Evolutionary conservation across 306 rosid genomes (phyloP), one percentile per base, ranked within the genome.

Genomic region (Dicorynia guianensis): DNA sequence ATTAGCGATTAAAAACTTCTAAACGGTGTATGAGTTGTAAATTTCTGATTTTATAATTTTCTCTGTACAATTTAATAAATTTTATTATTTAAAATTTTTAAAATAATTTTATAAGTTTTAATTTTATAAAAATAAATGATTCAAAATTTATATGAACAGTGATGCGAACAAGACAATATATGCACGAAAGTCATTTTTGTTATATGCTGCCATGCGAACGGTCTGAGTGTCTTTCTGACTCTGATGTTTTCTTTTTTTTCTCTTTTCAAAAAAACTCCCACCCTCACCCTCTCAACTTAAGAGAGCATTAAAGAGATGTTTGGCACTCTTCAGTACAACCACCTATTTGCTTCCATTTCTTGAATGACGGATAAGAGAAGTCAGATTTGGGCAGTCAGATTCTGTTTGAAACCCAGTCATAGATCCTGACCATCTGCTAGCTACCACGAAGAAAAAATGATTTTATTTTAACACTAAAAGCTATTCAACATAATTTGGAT

Each of bases 341-440:
- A 25, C 36, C 7, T 43, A 20, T 48, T 68, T 19, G 11, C 56
- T 57, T 47, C 74, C 5, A 64, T 44, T 63, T 79, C 69, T 57
- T 13, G 36, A 63, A 38, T 35, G 12, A 25, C 1, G 50, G 49
- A 62, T 17, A 50, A 39, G n/a, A 30, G 55, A n/a, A 67, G 18
- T 67, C 68, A 56, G 69, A 58, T 43, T 46, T 58, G 44, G 46
- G 19, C 68, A 56, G 53, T 48, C 68, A 60, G 81, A 68, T 77
- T 44, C 72, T n/a, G n/a, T 65, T 57, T 33, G 18, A 61, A 42
- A 30, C 30, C 58, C 34, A 35, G 63, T 56, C 13, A 44, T 79
- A 14, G 67, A 17, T 43, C 63, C 36, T 57, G 72, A 54, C 67
- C 60, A 39, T 68, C 68, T 60, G 34, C 35, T 18, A 55, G 6